phyloP scores from a whole-genome alignment of 192 early-diverging fungal species.

The Endogone sp. region DNA sequence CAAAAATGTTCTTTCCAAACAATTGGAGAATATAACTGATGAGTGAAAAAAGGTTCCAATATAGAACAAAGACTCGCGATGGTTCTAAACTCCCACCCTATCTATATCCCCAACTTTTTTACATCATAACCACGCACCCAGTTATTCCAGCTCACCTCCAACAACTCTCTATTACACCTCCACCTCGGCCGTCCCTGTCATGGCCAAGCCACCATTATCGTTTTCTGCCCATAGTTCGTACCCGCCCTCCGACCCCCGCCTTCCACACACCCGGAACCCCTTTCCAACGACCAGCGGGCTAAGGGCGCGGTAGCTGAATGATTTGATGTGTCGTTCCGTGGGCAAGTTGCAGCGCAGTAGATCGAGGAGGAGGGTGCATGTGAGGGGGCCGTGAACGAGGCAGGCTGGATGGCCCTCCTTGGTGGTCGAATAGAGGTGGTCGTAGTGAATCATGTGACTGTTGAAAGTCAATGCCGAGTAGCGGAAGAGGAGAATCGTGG shows the following conservation, averaged over 20 bases:
- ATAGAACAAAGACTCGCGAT: too few relatives aligned
- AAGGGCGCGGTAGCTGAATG: slow-evolving; percentile 68
- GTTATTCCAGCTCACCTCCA: too few relatives aligned
- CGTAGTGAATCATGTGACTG: slow-evolving; percentile 86
- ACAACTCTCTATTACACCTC: too few relatives aligned
- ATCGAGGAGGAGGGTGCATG: slow-evolving; percentile 70
- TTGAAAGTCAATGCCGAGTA: slow-evolving; percentile 93
- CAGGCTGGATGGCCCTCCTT: slow-evolving; percentile 63
- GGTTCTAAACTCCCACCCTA: too few relatives aligned
- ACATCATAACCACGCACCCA: too few relatives aligned
- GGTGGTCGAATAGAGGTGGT: slow-evolving; percentile 61
- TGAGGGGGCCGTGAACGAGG: slow-evolving; percentile 79
- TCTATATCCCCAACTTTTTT: too few relatives aligned
- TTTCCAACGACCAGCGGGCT: slow-evolving; percentile 62
- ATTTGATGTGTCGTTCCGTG: slow-evolving; percentile 33
- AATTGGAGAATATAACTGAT: too few relatives aligned
- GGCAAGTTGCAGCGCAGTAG: slow-evolving; percentile 46
- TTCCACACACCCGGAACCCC: slow-evolving; percentile 47
- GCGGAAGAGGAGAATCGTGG: slow-evolving; percentile 71
- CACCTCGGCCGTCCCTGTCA: slow-evolving; percentile 1
- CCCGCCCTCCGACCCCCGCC: not conserved
- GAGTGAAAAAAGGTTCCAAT: too few relatives aligned
- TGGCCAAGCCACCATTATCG: not conserved
- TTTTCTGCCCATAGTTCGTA: slow-evolving; percentile 2
- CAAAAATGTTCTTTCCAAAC: too few relatives aligned